Base-by-base conservation (phyloP, 2,329 filamentous ascomycete genomes). In the Aspergillus sp. region DNA sequence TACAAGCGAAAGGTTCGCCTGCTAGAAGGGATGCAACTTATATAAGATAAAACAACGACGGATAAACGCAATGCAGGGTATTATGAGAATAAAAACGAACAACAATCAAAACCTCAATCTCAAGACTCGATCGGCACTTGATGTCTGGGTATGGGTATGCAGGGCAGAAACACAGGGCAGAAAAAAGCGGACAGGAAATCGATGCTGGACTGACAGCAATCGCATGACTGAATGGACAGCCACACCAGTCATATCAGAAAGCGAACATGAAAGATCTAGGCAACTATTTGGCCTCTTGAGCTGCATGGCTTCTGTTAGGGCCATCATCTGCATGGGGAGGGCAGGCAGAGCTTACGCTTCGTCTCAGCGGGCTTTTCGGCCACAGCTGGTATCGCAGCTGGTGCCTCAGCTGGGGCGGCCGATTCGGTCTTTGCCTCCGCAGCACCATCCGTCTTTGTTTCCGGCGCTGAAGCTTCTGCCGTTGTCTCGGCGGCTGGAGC, bases 11-110 rank as follows among this genome's bases (percentile, higher is more conserved):
- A 12, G 4, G 36, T 42, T 42, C 36, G 36, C 45, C 20, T 47
- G 45, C 22, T 24, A 20, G 20, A 20, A 51, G 16, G 18, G 24
- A 29, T 32, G 20, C 24, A 49, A 29, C 16, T n/a, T 54, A 54
- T 46, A 42, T 29, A 20, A 29, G 31, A 36, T 29, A 20, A 18
- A 54, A 36, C 36, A 42, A 42, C 53, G 51, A 49, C 56, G 54
- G 52, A 53, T 31, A 57, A 54, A 58, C 52, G 56, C 47, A 62
- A 51, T 47, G 58, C 49, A 64, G 65, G 63, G 65, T 67, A 67
- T 66, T 63, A 60, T 55, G 42, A 26, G 24, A 53, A 39, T 12
- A 29, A 18, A 18, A 42, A 53, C 29, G n/a, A 50, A 42, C 20
- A 56, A 42, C 20, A 56, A 51, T 49, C 60, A 54, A 39, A 58